Conservation (phyloP, 2,329 filamentous ascomycete species). For the Fusarium devonianum region DNA sequence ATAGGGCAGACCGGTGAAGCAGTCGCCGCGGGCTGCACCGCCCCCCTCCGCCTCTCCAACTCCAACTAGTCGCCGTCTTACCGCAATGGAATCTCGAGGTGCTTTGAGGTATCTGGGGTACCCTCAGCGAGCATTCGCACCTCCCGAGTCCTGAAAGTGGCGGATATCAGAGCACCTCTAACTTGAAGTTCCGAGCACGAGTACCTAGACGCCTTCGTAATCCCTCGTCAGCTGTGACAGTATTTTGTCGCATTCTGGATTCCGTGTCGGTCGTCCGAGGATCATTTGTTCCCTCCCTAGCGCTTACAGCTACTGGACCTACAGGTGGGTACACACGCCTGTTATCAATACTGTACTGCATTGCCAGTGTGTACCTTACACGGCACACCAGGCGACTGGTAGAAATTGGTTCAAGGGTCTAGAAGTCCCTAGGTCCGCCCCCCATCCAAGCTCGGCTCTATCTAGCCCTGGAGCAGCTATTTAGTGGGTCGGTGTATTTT, state of each 20-base stretch:
- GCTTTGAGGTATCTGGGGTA: neutral
- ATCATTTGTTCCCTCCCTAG: neutral
- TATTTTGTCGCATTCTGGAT: neutral
- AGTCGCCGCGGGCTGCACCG: conserved; percentile 19
- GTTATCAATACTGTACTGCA: too few relatives aligned
- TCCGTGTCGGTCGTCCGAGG: neutral
- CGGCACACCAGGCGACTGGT: too few relatives aligned
- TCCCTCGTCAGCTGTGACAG: neutral
- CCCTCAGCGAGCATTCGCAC: too few relatives aligned
- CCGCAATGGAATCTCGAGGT: neutral
- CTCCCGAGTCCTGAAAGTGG: too few relatives aligned
- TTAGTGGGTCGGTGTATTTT: neutral
- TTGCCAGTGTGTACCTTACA: too few relatives aligned
- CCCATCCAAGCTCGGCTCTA: conserved; percentile 14
- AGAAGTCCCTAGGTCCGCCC: conserved; percentile 20
- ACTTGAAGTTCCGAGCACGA: too few relatives aligned
- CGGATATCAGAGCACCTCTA: too few relatives aligned
- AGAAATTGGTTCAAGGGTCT: conserved; percentile 13
- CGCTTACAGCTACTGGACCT: neutral
- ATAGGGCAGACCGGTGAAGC: conserved; percentile 29
- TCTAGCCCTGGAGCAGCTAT: conserved; percentile 10
- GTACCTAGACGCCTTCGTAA: too few relatives aligned
- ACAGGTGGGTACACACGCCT: too few relatives aligned
- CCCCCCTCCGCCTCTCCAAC: conserved; percentile 13
- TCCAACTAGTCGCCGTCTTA: too few relatives aligned